Percentiles rank a stretch among this genome's conserved stretches.
phyloP scores from a whole-genome alignment of 2,329 filamentous ascomycete genomes.

The Xylogone sp. region DNA sequence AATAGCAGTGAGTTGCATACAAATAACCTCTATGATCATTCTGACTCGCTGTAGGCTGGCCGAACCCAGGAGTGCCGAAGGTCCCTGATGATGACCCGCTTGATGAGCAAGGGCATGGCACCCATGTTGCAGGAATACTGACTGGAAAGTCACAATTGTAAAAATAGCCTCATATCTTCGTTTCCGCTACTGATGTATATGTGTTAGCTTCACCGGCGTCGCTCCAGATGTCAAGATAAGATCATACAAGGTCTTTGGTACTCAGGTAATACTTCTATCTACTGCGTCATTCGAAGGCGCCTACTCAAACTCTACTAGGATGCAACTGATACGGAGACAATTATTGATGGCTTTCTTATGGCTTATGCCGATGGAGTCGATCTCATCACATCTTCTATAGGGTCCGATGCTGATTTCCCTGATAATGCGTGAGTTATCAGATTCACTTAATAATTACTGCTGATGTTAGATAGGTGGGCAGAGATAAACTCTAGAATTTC shows the following conservation, averaged over 20 bases:
- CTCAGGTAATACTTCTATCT: background rate
- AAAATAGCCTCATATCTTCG: background rate
- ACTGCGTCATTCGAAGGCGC: background rate
- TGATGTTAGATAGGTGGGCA: background rate
- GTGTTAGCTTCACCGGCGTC: background rate
- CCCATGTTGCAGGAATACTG: conserved; percentile 12
- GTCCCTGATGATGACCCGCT: conserved; percentile 8
- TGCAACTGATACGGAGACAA: conserved; percentile 1
- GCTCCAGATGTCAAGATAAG: background rate
- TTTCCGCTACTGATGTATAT: background rate
- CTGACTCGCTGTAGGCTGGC: background rate
- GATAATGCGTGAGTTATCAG: background rate
- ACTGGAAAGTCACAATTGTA: background rate
- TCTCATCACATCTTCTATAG: conserved; percentile 7
- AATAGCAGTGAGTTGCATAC: background rate
- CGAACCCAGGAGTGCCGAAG: conserved; percentile 1
- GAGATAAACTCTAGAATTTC: background rate
- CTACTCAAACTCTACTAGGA: background rate
- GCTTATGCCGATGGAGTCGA: conserved; percentile 9
- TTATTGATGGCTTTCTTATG: conserved; percentile 8
- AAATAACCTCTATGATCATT: background rate
- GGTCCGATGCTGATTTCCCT: background rate
- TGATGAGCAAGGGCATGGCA: conserved; percentile 11
- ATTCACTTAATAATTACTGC: background rate
- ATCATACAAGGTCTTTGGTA: background rate